phyloP scores from a whole-genome alignment of 345 rosid species.

The Dipteronia dyeriana region DNA sequence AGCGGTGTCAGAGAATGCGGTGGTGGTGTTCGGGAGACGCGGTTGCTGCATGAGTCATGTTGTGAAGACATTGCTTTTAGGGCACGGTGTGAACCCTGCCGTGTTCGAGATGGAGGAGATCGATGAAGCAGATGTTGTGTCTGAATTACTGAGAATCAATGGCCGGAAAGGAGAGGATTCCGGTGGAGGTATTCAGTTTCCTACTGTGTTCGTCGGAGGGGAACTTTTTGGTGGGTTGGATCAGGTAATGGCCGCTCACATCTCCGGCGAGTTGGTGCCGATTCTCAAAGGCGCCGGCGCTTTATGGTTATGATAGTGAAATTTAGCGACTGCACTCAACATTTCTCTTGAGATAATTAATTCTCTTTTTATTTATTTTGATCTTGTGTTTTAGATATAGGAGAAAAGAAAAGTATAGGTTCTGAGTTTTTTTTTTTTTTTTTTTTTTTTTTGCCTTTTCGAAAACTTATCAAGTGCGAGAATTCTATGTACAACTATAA shows the following conservation, averaged over 20 bases:
- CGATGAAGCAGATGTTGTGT: conserved; percentile 44
- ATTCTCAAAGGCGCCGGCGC: conserved; percentile 77
- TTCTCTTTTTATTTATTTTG: no score
- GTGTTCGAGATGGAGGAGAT: conserved; percentile 60
- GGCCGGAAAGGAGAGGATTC: conserved; percentile 15
- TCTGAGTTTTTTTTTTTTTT: neutral
- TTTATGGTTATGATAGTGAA: conserved; percentile 66
- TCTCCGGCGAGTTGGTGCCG: conserved; percentile 85
- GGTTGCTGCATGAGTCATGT: conserved; percentile 86
- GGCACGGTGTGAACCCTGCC: conserved; percentile 76
- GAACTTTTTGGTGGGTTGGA: conserved; percentile 84
- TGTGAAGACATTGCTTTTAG: conserved; percentile 60
- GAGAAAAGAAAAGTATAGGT: neutral
- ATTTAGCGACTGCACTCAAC: neutral
- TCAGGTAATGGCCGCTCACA: conserved; percentile 77
- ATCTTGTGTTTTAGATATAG: neutral
- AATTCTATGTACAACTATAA: no score
- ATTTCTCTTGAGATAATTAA: no score
- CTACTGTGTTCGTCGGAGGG: conserved; percentile 81
- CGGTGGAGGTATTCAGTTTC: conserved; percentile 44
- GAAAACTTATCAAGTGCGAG: neutral
- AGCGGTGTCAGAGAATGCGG: conserved; percentile 59
- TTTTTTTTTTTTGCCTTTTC: no score
- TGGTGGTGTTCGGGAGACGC: conserved; percentile 56
- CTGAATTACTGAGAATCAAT: conserved; percentile 32